phyloP scores from a whole-genome alignment of 2,329 filamentous ascomycete genomes.

The Davidsoniella neocaledoniae region DNA sequence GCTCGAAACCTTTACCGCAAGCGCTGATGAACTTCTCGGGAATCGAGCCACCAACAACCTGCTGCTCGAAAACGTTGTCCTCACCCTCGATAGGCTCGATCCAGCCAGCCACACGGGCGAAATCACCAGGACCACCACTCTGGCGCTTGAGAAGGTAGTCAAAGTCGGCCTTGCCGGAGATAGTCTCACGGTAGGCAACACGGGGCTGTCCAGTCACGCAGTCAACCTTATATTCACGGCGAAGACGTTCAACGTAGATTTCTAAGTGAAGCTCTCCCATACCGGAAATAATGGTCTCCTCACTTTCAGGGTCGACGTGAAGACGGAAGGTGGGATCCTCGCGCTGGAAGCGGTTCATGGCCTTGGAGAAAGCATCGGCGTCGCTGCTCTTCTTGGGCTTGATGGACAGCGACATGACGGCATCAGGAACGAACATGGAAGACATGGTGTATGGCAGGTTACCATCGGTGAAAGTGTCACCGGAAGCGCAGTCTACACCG shows the following conservation, averaged over 20 bases:
- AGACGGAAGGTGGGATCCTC: slow-evolving; percentile 97
- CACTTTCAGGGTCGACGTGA: slow-evolving; percentile 76
- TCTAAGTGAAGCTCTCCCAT: slow-evolving; percentile 97
- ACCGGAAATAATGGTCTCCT: slow-evolving; percentile 94
- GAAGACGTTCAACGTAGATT: slow-evolving; percentile 94
- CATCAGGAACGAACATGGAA: slow-evolving; percentile 95
- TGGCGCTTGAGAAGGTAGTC: slow-evolving; percentile 93
- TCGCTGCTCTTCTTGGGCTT: slow-evolving; percentile 89
- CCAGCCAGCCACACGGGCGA: slow-evolving; percentile 77
- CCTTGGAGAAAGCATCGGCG: slow-evolving; percentile 88
- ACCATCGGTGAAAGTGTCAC: slow-evolving; percentile 95
- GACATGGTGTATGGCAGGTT: slow-evolving; percentile 86
- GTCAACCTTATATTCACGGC: slow-evolving; percentile 90
- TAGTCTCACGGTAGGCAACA: slow-evolving; percentile 92
- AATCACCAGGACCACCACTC: slow-evolving; percentile 88
- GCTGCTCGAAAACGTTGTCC: slow-evolving; percentile 70
- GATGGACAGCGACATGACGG: slow-evolving; percentile 95
- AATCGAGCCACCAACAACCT: slow-evolving; percentile 78
- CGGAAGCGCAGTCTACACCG: slow-evolving; percentile 91
- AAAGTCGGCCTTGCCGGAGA: slow-evolving; percentile 63
- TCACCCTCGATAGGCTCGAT: slow-evolving; percentile 65
- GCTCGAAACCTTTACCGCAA: slow-evolving; percentile 86
- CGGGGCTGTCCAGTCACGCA: slow-evolving; percentile 92
- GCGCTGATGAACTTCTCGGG: slow-evolving; percentile 91
- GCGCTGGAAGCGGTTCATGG: slow-evolving; percentile 95